These are phyloP conservation scores for Camptophora hylomeconis DNA, from an alignment of 2,329 filamentous ascomycete species.

Conservation along the genomic window DNA sequence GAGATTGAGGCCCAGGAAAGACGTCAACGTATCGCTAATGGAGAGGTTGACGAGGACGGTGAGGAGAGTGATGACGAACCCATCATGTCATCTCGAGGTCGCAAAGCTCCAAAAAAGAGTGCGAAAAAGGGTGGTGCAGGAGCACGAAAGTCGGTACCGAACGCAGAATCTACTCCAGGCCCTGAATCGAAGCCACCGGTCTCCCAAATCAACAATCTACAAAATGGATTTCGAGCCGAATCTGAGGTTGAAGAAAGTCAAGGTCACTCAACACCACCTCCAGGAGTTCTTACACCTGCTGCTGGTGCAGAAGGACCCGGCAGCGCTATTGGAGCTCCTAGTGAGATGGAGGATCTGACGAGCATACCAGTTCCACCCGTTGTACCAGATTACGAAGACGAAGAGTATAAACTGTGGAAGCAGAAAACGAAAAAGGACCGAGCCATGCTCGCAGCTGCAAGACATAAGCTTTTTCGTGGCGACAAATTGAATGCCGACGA, in stretches of 20 bases:
- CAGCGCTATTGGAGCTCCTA: conserved; percentile 39
- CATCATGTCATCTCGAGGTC: conserved; percentile 92
- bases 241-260: conserved; percentile 61
- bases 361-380: conserved; percentile 40
- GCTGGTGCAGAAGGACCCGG: conserved; percentile 53
- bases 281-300: conserved; percentile 63
- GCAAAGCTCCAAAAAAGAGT: conserved; percentile 71
- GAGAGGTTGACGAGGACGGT: conserved; percentile 58
- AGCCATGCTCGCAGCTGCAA: conserved; percentile 71
- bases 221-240: conserved; percentile 44
- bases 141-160: conserved; percentile 24
- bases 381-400: conserved; percentile 71
- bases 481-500: conserved; percentile 77
- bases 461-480: conserved; percentile 73
- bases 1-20: conserved; percentile 82
- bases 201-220: conserved; percentile 36
- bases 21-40: conserved; percentile 69
- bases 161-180: conserved; percentile 65
- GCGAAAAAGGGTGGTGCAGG: conserved; percentile 62
- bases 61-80: conserved; percentile 96
- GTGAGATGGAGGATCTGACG: conserved; percentile 70
- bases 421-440: conserved; percentile 96
- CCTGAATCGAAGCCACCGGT: conserved; percentile 61
- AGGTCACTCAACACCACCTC: conserved; percentile 72
- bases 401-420: conserved; percentile 95